Evolutionary conservation across 2,329 filamentous ascomycete genomes (phyloP), one percentile per base, ranked within the genome.

Genomic region (Aureobasidium sp.): DNA sequence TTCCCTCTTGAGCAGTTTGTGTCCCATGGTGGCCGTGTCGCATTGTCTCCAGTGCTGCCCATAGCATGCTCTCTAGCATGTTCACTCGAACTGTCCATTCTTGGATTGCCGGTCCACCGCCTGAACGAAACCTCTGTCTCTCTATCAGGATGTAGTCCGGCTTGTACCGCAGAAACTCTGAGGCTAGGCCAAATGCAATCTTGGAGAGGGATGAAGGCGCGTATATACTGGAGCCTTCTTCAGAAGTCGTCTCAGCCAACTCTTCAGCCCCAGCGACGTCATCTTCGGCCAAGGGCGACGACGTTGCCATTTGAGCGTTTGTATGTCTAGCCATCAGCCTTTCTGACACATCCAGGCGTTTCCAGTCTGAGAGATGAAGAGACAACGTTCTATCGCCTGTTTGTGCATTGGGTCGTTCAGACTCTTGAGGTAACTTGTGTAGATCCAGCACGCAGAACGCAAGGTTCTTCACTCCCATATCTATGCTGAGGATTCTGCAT

Each of bases 71-170:
- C 72, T 95, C 90, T 26, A 95, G 81, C 69, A 88, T 87, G 67
- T 93, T 93, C 9, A 95, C 90, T 1, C 89, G 80, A 44, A 94
- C 72, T 3, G 90, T 93, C 90, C 90, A 95, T 74, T 95, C 89
- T 64, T 86, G 83, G 1, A 95, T 85, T 0, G 85, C 82, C 0
- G 83, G 76, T 0, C 77, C 80, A 9, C 87, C 83, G n/a, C 80
- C 81, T 2, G 84, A 86, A 2, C 90, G 85, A 71, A 78, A 86
- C 12, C 84, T 79, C 66, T 87, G 84, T 1, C 83, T 78, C 68
- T 87, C 84, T 63, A 95, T 91, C 1, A 94, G 77, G 34, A 95
- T 78, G 59, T 88, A 81, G 3, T 85, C 86, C 0, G 90, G 89
- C 0, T 78, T 72, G 61, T 85, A 79, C 4, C 69, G 67, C 0